Evolutionary conservation across 2,329 filamentous ascomycete species (phyloP).

Genomic region (Paraphaeosphaeria minitans): DNA sequence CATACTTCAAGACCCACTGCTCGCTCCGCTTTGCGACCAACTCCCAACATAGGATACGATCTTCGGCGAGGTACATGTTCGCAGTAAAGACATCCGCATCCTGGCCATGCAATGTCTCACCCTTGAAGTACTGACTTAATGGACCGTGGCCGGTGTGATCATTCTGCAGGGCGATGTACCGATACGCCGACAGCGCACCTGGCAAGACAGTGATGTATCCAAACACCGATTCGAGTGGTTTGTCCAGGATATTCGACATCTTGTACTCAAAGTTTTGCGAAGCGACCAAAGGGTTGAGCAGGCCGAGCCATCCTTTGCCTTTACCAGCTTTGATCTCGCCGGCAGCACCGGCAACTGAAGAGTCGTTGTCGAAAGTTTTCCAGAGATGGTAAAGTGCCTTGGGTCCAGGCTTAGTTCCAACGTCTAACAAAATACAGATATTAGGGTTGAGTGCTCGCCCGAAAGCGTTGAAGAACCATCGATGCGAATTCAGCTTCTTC

Average conservation of each 20-base stretch:
- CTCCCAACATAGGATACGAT: conserved; percentile 92
- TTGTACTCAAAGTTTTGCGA: conserved; percentile 99
- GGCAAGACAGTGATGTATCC: conserved; percentile 98
- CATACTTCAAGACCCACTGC: conserved; percentile 97
- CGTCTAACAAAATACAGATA: conserved; percentile 94
- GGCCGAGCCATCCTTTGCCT: conserved; percentile 78
- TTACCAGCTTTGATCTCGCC: conserved; percentile 98
- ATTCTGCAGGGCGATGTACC: conserved; percentile 95
- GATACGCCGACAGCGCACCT: conserved; percentile 91
- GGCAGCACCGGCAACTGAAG: conserved; percentile 93
- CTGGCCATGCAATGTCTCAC: conserved; percentile 93
- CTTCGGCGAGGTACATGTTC: conserved; percentile 92
- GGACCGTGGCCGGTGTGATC: conserved; percentile 95
- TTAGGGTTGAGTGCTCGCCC: conserved; percentile 91
- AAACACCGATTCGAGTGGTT: conserved; percentile 95
- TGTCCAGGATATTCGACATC: conserved; percentile 99
- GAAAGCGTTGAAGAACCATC: conserved; percentile 99
- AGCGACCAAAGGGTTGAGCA: conserved; percentile 92
- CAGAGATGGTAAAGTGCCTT: conserved; percentile 97
- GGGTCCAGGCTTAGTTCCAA: conserved; percentile 86
- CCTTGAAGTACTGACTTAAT: conserved; percentile 98
- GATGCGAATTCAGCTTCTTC: conserved; percentile 97
- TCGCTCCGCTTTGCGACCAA: conserved; percentile 93
- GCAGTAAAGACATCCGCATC: conserved; percentile 97
- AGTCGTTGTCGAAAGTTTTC: conserved; percentile 98